Percentiles rank a stretch among this genome's conserved stretches.
phyloP scores from a whole-genome alignment of 306 rosid species.

The Glycyrrhiza uralensis region DNA sequence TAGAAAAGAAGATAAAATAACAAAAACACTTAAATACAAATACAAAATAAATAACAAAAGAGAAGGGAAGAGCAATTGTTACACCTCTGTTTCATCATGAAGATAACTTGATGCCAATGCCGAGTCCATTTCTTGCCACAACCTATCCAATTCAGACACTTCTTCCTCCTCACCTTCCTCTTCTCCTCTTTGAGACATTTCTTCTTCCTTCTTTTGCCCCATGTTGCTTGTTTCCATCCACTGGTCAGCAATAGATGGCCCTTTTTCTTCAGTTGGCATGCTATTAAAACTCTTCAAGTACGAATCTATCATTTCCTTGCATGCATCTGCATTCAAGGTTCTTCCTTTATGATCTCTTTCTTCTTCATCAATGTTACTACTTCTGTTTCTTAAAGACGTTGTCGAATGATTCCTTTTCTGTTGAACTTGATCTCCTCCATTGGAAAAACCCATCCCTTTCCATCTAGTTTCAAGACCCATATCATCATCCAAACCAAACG shows the following conservation, averaged over 20 bases:
- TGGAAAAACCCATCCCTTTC: slow-evolving; percentile 40
- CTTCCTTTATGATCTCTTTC: slow-evolving; percentile 42
- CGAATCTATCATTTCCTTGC: slow-evolving; percentile 68
- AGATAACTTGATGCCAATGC: slow-evolving; percentile 63
- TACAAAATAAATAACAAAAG: background rate
- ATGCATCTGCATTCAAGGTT: slow-evolving; percentile 59
- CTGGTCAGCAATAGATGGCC: slow-evolving; percentile 46
- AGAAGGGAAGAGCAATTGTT: background rate
- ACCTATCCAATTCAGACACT: slow-evolving; percentile 49
- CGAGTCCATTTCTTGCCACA: slow-evolving; percentile 86
- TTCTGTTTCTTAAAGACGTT: slow-evolving; percentile 22
- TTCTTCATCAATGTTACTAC: background rate
- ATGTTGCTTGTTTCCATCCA: slow-evolving; percentile 50
- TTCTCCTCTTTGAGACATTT: background rate
- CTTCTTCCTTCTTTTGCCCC: slow-evolving; percentile 27
- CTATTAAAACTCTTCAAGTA: slow-evolving; percentile 61
- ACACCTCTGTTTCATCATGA: slow-evolving; percentile 57
- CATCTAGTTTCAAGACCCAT: slow-evolving; percentile 43
- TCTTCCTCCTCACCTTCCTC: slow-evolving; percentile 38
- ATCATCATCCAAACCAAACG: slow-evolving; percentile 33
- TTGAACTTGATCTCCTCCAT: slow-evolving; percentile 22
- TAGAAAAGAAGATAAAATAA: background rate
- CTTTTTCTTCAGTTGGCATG: slow-evolving; percentile 36
- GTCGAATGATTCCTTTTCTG: slow-evolving; percentile 15
- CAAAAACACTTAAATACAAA: background rate